Evolutionary conservation across 2,329 filamentous ascomycete genomes (phyloP).

Genomic region (Fusarium austroafricanum): DNA sequence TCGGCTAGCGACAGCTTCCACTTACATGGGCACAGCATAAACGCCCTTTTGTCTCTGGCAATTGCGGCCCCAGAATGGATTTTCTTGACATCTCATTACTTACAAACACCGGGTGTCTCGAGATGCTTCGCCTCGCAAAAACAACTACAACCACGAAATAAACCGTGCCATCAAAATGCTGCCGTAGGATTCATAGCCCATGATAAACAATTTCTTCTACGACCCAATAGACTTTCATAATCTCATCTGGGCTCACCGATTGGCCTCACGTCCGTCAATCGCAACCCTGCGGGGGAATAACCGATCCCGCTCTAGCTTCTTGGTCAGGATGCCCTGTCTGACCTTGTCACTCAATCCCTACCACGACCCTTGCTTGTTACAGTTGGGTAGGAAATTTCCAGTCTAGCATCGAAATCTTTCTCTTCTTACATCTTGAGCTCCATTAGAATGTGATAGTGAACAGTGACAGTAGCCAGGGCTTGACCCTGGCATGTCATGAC

Average conservation of each 20-base stretch:
- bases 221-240: constrained; percentile 44
- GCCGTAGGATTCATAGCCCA: constrained; percentile 15
- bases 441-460: constrained; percentile 24
- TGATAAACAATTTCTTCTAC: constrained; percentile 40
- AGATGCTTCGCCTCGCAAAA: constrained; percentile 13
- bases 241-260: constrained; percentile 37
- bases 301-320: constrained; percentile 29
- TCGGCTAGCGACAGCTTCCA: constrained; percentile 12
- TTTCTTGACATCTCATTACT: neutral
- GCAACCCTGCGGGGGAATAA: constrained; percentile 43
- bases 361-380: constrained; percentile 8
- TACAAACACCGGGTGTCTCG: neutral
- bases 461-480: constrained; percentile 24
- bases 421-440: neutral
- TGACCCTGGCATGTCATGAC: constrained; percentile 20
- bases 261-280: constrained; percentile 47
- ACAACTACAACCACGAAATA: neutral
- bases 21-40: constrained; percentile 1
- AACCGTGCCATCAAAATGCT: constrained; percentile 7
- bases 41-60: neutral
- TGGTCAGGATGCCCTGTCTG: constrained; percentile 23
- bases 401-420: constrained; percentile 19
- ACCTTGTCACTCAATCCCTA: constrained; percentile 20
- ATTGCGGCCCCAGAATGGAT: neutral
- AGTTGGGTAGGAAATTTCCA: neutral